Percentiles rank a stretch among this genome's conserved stretches.
phyloP scores from a whole-genome alignment of 345 rosid genomes.

The Aegle marmelos region DNA sequence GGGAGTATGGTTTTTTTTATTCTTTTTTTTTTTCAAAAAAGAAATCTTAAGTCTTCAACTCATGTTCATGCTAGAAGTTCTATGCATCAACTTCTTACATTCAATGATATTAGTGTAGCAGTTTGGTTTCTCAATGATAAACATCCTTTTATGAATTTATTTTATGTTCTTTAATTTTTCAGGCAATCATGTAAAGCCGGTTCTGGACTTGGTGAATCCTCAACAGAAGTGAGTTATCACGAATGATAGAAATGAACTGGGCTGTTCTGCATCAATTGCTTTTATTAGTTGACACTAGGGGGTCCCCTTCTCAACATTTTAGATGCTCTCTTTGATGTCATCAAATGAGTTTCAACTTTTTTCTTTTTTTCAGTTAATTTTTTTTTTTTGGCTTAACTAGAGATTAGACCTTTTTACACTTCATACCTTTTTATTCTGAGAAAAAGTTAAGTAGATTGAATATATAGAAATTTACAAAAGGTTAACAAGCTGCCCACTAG shows the following conservation, averaged over 20 bases:
- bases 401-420: background rate
- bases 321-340: background rate
- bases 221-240: conserved; percentile 75
- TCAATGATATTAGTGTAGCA: background rate
- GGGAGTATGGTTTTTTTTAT: background rate
- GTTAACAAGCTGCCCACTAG: too few relatives aligned
- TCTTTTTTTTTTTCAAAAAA: background rate
- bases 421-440: too few relatives aligned
- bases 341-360: background rate
- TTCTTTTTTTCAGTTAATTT: too few relatives aligned
- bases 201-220: conserved; percentile 71
- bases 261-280: background rate
- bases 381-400: background rate
- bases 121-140: background rate
- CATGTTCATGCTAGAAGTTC: conserved; percentile 2
- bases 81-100: background rate
- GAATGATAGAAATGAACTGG: background rate
- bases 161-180: conserved; percentile 9
- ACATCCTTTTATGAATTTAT: background rate
- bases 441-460: too few relatives aligned
- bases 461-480: too few relatives aligned
- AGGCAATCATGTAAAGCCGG: conserved; percentile 67
- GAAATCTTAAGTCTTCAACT: background rate
- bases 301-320: background rate
- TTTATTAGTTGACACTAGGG: background rate